Percentiles rank a stretch among this genome's conserved stretches.
Evolutionary conservation across 257 asterid genomes (phyloP).

Genomic region (Buddleja alternifolia): DNA sequence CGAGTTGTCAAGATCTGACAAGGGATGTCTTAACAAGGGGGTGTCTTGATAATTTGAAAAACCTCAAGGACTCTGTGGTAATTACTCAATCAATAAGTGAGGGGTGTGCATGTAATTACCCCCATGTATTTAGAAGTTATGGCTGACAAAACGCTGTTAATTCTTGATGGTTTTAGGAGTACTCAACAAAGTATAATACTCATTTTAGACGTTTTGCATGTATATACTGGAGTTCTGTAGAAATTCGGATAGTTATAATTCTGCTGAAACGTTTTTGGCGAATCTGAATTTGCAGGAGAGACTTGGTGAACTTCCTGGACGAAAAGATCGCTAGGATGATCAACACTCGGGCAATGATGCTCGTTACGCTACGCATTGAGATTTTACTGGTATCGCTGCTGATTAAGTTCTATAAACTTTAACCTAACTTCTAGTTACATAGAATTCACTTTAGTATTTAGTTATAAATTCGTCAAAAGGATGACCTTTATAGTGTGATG

Average conservation of each 20-base stretch:
- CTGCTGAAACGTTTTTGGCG: not conserved
- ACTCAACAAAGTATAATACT: not conserved
- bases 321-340: conserved; percentile 42
- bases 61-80: no score
- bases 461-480: conserved; percentile 31
- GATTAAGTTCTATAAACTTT: conserved; percentile 37
- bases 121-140: no score
- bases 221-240: not conserved
- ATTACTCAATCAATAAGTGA: no score
- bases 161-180: not conserved
- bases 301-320: conserved; percentile 57
- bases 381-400: conserved; percentile 20
- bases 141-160: no score
- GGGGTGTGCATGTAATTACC: no score
- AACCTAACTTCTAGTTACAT: conserved; percentile 51
- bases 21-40: no score
- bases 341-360: conserved; percentile 29
- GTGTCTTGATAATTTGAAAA: no score
- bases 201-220: not conserved
- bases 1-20: no score
- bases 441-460: conserved; percentile 38
- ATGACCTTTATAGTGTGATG: conserved; percentile 36
- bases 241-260: not conserved
- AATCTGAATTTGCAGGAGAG: conserved; percentile 59
- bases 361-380: conserved; percentile 31